Conservation (phyloP, 23 red algal species). For the Gracilariopsis chorda region DNA sequence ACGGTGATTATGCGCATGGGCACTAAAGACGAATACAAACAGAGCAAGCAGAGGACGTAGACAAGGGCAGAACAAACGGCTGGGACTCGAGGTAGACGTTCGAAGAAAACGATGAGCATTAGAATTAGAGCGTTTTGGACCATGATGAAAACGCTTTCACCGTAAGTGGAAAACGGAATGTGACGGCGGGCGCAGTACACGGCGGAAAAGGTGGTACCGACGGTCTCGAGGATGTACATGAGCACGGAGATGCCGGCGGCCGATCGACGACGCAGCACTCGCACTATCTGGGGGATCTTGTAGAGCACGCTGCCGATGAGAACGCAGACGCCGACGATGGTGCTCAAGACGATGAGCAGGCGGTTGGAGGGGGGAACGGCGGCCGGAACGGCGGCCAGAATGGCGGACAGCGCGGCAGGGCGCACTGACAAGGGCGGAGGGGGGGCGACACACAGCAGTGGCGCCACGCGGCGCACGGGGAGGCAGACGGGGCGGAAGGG, state of each 20-base stretch:
- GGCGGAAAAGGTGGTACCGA: slow-evolving; percentile 78
- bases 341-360: slow-evolving; percentile 25
- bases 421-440: not conserved
- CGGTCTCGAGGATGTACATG: slow-evolving; percentile 76
- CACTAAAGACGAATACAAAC: slow-evolving; percentile 3
- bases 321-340: slow-evolving; percentile 57
- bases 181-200: slow-evolving; percentile 63
- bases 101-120: slow-evolving; percentile 60
- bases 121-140: slow-evolving; percentile 83
- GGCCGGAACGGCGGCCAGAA: not conserved
- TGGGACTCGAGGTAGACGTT: slow-evolving; percentile 11
- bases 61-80: slow-evolving; percentile 34
- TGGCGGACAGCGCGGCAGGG: not conserved
- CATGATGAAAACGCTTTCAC: slow-evolving; percentile 82
- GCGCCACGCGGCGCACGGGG: not conserved
- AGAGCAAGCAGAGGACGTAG: not conserved
- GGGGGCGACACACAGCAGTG: not conserved
- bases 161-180: slow-evolving; percentile 95
- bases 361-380: not conserved
- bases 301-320: slow-evolving; percentile 85
- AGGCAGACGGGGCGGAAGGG: not conserved
- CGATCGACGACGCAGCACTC: slow-evolving; percentile 46
- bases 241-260: slow-evolving; percentile 73
- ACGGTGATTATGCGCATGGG: slow-evolving; percentile 36
- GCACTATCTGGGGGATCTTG: slow-evolving; percentile 88